Evolutionary conservation across 176 grass and related monocot species (phyloP).

Genomic region (Hyparrhenia diplandra): DNA sequence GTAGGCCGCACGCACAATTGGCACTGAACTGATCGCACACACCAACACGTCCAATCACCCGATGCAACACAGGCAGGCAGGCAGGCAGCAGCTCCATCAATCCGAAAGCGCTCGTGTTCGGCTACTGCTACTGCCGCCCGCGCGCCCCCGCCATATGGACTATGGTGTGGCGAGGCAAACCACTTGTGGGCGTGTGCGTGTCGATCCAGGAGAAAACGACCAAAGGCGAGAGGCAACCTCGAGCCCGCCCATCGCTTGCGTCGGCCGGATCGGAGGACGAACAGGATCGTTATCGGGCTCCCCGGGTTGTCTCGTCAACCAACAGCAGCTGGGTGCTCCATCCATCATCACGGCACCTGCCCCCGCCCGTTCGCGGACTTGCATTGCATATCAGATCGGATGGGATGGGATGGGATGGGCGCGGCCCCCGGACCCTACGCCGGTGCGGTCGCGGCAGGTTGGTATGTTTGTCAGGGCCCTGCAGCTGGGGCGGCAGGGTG

Average conservation of each 20-base stretch:
- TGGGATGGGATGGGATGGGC: not conserved
- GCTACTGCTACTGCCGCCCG: too few species aligned
- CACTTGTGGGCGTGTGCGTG: not conserved
- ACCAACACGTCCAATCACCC: constrained; percentile 8
- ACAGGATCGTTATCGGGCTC: constrained; percentile 22
- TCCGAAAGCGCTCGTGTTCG: not conserved
- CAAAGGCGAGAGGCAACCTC: too few species aligned
- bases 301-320: constrained; percentile 16
- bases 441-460: not conserved
- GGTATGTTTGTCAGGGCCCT: not conserved
- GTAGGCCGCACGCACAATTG: not conserved
- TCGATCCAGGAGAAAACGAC: not conserved
- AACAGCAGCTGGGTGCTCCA: constrained; percentile 2
- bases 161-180: too few species aligned
- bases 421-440: not conserved
- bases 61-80: not conserved
- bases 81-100: not conserved
- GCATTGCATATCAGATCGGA: too few species aligned
- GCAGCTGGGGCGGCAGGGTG: not conserved
- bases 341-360: not conserved
- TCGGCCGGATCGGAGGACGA: not conserved
- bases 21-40: not conserved
- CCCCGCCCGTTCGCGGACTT: not conserved
- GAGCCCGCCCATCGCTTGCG: constrained; percentile 3
- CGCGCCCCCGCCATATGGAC: too few species aligned